These are phyloP conservation scores for Cercophora scortea DNA, from an alignment of 495 filamentous ascomycete species.

Conservation along the genomic window DNA sequence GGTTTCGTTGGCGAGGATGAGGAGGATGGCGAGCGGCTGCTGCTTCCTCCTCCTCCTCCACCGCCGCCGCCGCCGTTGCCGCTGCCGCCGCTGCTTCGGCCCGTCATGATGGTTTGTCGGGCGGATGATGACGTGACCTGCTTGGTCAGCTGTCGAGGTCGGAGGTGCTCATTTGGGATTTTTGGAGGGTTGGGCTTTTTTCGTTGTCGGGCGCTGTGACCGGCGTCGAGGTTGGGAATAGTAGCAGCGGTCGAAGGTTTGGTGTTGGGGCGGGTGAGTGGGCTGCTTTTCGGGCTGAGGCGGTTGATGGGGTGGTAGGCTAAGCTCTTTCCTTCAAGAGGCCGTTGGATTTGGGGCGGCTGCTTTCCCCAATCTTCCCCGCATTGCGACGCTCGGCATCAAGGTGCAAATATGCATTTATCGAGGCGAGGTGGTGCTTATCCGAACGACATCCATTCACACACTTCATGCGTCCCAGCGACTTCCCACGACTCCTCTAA, in stretches of 20 bases:
- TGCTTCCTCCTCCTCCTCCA: constrained; percentile 3
- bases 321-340: no score
- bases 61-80: not conserved
- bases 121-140: not conserved
- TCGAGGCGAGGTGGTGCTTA: not conserved
- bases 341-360: not conserved
- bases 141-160: not conserved
- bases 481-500: no score
- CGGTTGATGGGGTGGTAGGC: not conserved
- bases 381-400: not conserved
- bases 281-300: no score
- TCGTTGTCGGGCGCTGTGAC: no score
- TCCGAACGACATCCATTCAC: not conserved
- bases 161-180: not conserved
- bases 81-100: not conserved
- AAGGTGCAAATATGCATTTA: not conserved
- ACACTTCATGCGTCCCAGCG: no score
- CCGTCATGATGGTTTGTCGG: constrained; percentile 6
- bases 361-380: constrained; percentile 12
- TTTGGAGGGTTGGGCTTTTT: no score
- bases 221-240: no score
- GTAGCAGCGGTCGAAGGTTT: no score
- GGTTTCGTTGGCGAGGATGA: constrained; percentile 11
- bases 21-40: constrained; percentile 10
- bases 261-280: no score